These are phyloP conservation scores for Maudiozyma barnettii DNA, from an alignment of 805 yeast species.

Conservation along the genomic window DNA sequence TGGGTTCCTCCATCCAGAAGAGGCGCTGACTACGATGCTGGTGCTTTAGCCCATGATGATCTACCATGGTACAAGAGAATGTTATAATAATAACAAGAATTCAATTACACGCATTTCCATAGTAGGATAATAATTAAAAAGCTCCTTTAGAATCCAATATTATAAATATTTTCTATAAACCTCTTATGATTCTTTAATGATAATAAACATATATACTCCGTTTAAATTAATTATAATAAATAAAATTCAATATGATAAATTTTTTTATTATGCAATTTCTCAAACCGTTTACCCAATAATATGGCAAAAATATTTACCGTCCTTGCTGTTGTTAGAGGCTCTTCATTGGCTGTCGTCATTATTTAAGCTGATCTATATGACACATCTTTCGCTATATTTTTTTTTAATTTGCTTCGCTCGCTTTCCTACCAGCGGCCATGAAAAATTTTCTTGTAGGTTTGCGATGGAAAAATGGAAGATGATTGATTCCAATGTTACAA, in stretches of 20 bases:
- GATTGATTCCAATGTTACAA: too few species aligned
- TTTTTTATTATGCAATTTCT: too few species aligned
- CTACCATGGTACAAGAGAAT: slow-evolving; percentile 16
- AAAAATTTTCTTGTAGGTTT: background rate
- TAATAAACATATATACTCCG: background rate
- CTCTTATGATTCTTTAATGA: background rate
- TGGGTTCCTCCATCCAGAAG: slow-evolving; percentile 40
- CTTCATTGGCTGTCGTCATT: too few species aligned
- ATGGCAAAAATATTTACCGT: too few species aligned
- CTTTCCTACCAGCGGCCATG: background rate
- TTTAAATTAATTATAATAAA: too few species aligned
- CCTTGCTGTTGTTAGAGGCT: too few species aligned
- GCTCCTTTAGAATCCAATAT: background rate
- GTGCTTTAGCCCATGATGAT: slow-evolving; percentile 14
- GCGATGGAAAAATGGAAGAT: too few species aligned
- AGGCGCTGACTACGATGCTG: slow-evolving; percentile 14
- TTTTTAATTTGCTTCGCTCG: background rate
- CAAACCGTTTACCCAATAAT: too few species aligned
- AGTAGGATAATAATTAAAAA: background rate
- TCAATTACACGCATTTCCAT: background rate
- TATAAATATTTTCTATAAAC: background rate
- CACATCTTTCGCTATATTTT: background rate
- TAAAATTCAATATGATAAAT: too few species aligned
- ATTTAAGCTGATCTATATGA: too few species aligned
- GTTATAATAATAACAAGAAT: slow-evolving; percentile 35